Conservation (phyloP, 805 yeast genomes). For the Isabelozyma rhagii region DNA sequence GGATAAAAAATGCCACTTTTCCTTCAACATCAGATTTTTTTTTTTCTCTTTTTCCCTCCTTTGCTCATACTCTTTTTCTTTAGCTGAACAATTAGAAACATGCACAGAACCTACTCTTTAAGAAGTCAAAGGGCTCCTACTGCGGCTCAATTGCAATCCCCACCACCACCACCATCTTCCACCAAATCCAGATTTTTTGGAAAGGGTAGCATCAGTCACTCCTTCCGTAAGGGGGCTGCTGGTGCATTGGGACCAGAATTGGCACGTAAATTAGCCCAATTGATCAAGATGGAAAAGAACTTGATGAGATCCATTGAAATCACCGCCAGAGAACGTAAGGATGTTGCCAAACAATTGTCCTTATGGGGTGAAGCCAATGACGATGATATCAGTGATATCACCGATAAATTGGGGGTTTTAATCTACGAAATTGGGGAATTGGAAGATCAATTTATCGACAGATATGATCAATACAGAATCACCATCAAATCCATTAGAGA, state of each 20-base stretch:
- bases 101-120: slow-evolving; percentile 98
- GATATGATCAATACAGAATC: slow-evolving; percentile 82
- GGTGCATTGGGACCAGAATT: slow-evolving; percentile 80
- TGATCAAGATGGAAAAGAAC: slow-evolving; percentile 79
- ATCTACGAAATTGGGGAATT: slow-evolving; percentile 80
- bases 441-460: slow-evolving; percentile 83
- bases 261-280: slow-evolving; percentile 67
- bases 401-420: slow-evolving; percentile 83
- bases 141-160: slow-evolving; percentile 89
- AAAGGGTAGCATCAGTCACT: slow-evolving; percentile 59
- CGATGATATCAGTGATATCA: slow-evolving; percentile 81
- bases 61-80: slow-evolving; percentile 77
- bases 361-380: slow-evolving; percentile 87
- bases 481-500: slow-evolving; percentile 78
- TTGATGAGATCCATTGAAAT: slow-evolving; percentile 76
- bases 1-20: background rate
- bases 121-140: slow-evolving; percentile 96
- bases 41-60: background rate
- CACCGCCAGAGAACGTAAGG: slow-evolving; percentile 73
- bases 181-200: slow-evolving; percentile 84
- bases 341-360: slow-evolving; percentile 78
- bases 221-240: slow-evolving; percentile 69
- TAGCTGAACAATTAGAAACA: slow-evolving; percentile 62
- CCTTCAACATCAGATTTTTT: background rate
- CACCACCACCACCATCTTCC: slow-evolving; percentile 93